phyloP scores from a whole-genome alignment of 202 grass and related monocot species.

The Schoenoplectus triqueter region DNA sequence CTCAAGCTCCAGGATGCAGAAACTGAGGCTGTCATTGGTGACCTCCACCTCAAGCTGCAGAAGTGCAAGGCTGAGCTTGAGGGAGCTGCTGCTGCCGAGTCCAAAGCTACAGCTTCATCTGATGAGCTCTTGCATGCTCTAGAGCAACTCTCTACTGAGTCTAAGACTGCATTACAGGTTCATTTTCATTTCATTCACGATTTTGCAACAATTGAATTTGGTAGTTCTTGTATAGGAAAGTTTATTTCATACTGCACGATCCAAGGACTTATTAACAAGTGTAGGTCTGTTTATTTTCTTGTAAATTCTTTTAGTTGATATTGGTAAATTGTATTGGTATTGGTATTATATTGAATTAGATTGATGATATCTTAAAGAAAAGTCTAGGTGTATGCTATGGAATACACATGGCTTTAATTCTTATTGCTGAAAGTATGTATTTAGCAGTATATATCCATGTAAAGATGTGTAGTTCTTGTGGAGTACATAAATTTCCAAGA shows the following conservation, averaged over 20 bases:
- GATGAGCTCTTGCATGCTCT: conserved; percentile 84
- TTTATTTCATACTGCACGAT: background rate
- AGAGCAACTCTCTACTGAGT: conserved; percentile 87
- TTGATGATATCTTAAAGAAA: background rate
- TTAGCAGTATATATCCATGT: background rate
- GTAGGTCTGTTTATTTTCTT: background rate
- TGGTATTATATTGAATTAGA: background rate
- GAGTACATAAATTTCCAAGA: background rate
- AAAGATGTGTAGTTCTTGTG: background rate
- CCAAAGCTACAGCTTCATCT: conserved; percentile 78
- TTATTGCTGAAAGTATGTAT: background rate
- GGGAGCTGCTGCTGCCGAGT: conserved; percentile 80
- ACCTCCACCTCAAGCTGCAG: conserved; percentile 90
- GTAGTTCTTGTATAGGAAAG: background rate
- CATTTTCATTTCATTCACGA: background rate
- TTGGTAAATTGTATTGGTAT: background rate
- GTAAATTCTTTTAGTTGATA: background rate
- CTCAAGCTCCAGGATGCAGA: conserved; percentile 82
- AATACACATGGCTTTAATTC: background rate
- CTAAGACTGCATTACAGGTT: conserved; percentile 68
- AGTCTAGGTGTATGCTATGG: background rate
- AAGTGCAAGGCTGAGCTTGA: conserved; percentile 93
- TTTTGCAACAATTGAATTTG: background rate
- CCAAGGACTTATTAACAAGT: background rate
- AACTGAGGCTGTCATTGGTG: conserved; percentile 73